Evolutionary conservation across 2,329 filamentous ascomycete genomes (phyloP).

Genomic region (Lecanicillium sp.): DNA sequence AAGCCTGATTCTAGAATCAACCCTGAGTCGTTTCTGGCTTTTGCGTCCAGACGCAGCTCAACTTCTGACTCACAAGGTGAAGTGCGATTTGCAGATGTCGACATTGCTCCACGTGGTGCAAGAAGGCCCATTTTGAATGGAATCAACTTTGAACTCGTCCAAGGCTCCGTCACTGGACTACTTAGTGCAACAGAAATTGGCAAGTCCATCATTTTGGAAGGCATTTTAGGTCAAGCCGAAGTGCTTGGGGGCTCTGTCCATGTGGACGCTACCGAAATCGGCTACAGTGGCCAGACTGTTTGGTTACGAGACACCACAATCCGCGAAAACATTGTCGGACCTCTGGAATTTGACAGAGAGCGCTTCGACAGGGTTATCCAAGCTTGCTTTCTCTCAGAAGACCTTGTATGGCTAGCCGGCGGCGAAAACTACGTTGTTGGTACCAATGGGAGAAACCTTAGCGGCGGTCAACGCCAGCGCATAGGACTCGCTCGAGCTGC

Average conservation of each 20-base stretch:
- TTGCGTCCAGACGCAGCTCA: neutral
- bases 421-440: neutral
- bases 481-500: no score
- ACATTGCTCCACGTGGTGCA: neutral
- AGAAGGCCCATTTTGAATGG: neutral
- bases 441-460: neutral
- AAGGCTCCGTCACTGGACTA: neutral
- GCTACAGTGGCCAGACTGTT: neutral
- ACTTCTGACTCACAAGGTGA: neutral
- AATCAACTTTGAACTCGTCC: neutral
- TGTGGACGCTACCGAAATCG: neutral
- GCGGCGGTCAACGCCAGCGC: neutral
- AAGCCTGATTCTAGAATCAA: no score
- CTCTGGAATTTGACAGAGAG: neutral
- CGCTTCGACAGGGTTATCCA: neutral
- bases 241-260: neutral
- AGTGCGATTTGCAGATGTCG: neutral
- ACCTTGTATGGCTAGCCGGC: neutral
- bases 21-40: neutral
- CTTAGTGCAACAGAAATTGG: neutral
- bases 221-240: neutral
- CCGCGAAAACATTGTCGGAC: neutral
- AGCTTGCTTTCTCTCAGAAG: neutral
- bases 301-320: neutral
- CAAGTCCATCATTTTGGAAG: neutral